Conservation (phyloP, 2,329 filamentous ascomycete genomes). For the Stagonosporopsis rhizophila region DNA sequence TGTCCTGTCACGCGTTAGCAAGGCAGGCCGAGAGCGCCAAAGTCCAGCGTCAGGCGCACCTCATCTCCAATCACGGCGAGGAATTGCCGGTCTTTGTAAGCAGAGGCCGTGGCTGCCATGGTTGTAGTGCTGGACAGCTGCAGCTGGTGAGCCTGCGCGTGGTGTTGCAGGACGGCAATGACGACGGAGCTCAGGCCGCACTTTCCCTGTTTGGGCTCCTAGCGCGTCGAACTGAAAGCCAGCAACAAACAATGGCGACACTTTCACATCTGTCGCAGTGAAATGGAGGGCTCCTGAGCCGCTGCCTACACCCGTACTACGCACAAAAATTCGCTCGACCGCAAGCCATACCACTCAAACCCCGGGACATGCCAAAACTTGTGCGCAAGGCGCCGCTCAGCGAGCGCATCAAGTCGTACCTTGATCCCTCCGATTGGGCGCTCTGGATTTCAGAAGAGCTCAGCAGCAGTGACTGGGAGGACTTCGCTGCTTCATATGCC, state of each 20-base stretch:
- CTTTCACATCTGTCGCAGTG: background rate
- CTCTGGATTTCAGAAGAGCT: slow-evolving; percentile 93
- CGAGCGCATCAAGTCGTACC: slow-evolving; percentile 79
- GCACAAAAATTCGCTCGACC: background rate
- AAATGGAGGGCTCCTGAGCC: slow-evolving; percentile 25
- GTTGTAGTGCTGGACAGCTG: slow-evolving; percentile 25
- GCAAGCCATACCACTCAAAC: background rate
- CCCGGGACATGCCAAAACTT: slow-evolving; percentile 71
- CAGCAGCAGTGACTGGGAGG: slow-evolving; percentile 90
- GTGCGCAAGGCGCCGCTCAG: slow-evolving; percentile 80
- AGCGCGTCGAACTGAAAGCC: slow-evolving; percentile 4
- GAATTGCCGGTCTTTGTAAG: slow-evolving; percentile 86
- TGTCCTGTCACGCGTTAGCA: slow-evolving; percentile 68
- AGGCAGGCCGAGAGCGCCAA: background rate
- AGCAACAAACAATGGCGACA: slow-evolving; percentile 3
- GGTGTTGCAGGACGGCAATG: slow-evolving; percentile 20
- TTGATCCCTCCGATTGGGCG: slow-evolving; percentile 88
- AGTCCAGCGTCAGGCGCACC: slow-evolving; percentile 57
- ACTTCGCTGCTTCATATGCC: slow-evolving; percentile 74
- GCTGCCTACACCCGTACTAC: background rate
- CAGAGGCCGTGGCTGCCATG: slow-evolving; percentile 67
- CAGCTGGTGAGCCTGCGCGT: slow-evolving; percentile 31
- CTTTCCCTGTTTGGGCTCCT: background rate
- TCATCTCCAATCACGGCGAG: slow-evolving; percentile 98
- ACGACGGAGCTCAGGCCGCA: slow-evolving; percentile 16